Evolutionary conservation across 306 rosid species (phyloP).

Genomic region (Quercus glauca): DNA sequence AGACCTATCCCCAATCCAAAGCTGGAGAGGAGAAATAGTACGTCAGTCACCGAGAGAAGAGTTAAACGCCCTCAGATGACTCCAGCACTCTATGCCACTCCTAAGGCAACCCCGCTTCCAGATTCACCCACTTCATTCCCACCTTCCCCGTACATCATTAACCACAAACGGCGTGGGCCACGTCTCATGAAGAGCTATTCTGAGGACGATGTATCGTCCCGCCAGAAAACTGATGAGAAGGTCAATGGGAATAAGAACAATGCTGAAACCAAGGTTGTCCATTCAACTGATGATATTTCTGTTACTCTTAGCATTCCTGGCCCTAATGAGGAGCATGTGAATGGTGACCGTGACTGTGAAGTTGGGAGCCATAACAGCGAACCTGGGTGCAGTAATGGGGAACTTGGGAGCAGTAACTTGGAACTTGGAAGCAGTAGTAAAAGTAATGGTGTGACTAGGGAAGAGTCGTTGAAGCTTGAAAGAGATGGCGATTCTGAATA

Average conservation of each 20-base stretch:
- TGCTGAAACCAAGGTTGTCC: constrained; percentile 33
- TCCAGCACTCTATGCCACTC: constrained; percentile 88
- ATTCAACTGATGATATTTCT: constrained; percentile 41
- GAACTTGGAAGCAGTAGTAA: constrained; percentile 33
- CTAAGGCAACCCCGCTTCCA: constrained; percentile 77
- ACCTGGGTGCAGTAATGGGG: constrained; percentile 27
- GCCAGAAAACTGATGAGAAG: constrained; percentile 28
- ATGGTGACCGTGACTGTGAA: constrained; percentile 33
- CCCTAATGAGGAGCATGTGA: constrained; percentile 29
- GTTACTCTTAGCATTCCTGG: constrained; percentile 33
- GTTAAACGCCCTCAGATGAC: constrained; percentile 59
- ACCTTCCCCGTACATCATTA: constrained; percentile 87
- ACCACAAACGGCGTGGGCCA: constrained; percentile 96
- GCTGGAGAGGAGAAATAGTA: constrained; percentile 56
- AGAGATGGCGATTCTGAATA: constrained; percentile 63
- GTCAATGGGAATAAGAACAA: constrained; percentile 14
- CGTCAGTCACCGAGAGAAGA: constrained; percentile 38
- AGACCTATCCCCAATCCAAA: constrained; percentile 40
- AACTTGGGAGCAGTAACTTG: constrained; percentile 27
- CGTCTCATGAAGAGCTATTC: constrained; percentile 79
- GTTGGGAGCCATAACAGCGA: constrained; percentile 19
- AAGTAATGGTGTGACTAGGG: constrained; percentile 26
- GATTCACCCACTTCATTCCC: constrained; percentile 82
- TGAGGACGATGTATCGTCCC: constrained; percentile 46
- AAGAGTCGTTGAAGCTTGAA: constrained; percentile 29